These are phyloP conservation scores for Diaporthe sp. DNA, from an alignment of 2,329 filamentous ascomycete species.

Conservation along the genomic window DNA sequence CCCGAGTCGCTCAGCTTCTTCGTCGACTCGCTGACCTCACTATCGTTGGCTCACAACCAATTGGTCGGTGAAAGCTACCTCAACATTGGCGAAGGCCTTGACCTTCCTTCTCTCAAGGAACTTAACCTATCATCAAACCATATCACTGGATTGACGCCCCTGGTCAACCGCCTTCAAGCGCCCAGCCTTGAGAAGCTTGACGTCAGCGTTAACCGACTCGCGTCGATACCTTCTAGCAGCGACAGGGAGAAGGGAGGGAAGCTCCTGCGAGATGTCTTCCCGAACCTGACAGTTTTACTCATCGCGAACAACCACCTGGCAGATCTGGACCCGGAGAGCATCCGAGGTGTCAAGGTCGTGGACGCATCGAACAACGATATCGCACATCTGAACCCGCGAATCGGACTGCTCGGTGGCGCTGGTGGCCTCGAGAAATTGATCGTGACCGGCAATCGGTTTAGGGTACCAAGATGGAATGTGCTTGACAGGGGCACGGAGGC, in stretches of 20 bases:
- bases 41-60: constrained; percentile 83
- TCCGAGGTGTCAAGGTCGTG: constrained; percentile 80
- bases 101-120: constrained; percentile 80
- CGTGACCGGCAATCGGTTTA: constrained; percentile 87
- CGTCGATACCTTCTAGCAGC: constrained; percentile 68
- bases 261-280: constrained; percentile 74
- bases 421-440: constrained; percentile 75
- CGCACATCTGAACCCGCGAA: constrained; percentile 80
- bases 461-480: constrained; percentile 86
- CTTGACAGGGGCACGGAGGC: constrained; percentile 90
- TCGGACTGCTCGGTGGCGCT: constrained; percentile 80
- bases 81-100: constrained; percentile 65
- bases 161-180: constrained; percentile 77
- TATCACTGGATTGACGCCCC: constrained; percentile 75
- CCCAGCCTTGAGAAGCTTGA: constrained; percentile 83
- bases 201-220: constrained; percentile 84
- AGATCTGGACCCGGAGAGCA: constrained; percentile 78
- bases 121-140: constrained; percentile 82
- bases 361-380: constrained; percentile 91
- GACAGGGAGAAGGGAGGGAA: constrained; percentile 38
- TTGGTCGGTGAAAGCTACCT: constrained; percentile 76
- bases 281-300: constrained; percentile 77
- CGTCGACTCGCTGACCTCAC: constrained; percentile 75
- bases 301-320: constrained; percentile 84
- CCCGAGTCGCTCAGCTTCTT: constrained; percentile 80